These are phyloP conservation scores for Kluyveromyces starmeri DNA, from an alignment of 805 yeast genomes.

Conservation along the genomic window DNA sequence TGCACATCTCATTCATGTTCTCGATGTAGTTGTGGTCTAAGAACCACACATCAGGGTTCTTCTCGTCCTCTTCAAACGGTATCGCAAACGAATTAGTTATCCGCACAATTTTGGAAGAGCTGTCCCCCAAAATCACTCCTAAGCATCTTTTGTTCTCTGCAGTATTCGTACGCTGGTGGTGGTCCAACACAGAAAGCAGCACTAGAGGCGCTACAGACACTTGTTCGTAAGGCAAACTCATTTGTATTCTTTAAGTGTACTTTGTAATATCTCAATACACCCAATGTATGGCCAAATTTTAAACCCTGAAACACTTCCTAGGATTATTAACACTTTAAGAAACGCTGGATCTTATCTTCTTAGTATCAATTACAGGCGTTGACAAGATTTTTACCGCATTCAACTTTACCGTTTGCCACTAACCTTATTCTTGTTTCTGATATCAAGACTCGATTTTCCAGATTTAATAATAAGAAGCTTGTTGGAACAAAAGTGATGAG, in stretches of 20 bases:
- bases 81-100: slow-evolving; percentile 93
- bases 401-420: too few species aligned
- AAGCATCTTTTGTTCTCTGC: slow-evolving; percentile 74
- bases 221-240: slow-evolving; percentile 33
- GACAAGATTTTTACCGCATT: too few species aligned
- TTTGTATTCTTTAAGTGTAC: not conserved
- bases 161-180: slow-evolving; percentile 79
- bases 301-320: too few species aligned
- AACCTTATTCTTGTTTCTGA: too few species aligned
- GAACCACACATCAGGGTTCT: slow-evolving; percentile 89
- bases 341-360: too few species aligned
- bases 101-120: slow-evolving; percentile 42
- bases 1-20: slow-evolving; percentile 95
- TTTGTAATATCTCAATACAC: too few species aligned
- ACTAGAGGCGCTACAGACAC: slow-evolving; percentile 96
- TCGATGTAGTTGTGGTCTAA: slow-evolving; percentile 94
- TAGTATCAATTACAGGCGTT: too few species aligned
- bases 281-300: too few species aligned
- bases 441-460: too few species aligned
- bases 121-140: slow-evolving; percentile 89
- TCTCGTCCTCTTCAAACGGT: slow-evolving; percentile 96
- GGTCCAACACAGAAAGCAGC: slow-evolving; percentile 88
- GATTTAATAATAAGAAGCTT: too few species aligned
- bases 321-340: too few species aligned
- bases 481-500: too few species aligned